These are phyloP conservation scores for Nothopassalora personata DNA, from an alignment of 2,329 filamentous ascomycete genomes.

Conservation along the genomic window DNA sequence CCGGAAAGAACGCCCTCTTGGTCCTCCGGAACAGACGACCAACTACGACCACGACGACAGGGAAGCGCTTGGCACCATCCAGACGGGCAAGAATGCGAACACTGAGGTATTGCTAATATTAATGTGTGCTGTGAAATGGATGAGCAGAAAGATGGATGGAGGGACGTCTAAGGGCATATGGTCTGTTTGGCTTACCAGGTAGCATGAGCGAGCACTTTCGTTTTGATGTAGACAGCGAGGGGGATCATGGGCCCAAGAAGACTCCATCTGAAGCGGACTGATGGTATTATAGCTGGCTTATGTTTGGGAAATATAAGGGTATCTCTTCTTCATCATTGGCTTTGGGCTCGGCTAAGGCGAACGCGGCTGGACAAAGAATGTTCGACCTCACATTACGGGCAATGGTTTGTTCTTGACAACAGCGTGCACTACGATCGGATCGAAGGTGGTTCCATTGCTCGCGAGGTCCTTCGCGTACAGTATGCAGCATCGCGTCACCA, in stretches of 20 bases:
- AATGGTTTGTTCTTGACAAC: neutral
- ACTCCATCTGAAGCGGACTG: no score
- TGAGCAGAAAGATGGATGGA: neutral
- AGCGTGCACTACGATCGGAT: no score
- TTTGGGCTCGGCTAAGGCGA: neutral
- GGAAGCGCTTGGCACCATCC: neutral
- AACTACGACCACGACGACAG: neutral
- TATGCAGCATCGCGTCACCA: neutral
- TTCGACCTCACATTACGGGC: neutral
- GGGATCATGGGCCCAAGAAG: neutral
- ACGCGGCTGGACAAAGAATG: neutral
- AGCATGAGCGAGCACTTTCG: conserved; percentile 2
- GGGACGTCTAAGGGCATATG: neutral
- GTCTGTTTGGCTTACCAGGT: conserved; percentile 1
- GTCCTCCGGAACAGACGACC: neutral
- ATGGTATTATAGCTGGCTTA: neutral
- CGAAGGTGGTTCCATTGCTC: no score
- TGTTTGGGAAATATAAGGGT: neutral
- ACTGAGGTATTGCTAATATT: conserved; percentile 11
- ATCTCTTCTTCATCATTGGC: neutral
- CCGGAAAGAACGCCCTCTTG: neutral
- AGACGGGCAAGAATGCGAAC: neutral
- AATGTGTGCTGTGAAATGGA: conserved; percentile 22
- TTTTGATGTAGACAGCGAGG: neutral
- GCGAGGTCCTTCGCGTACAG: no score